Base-by-base conservation (phyloP, 2,329 filamentous ascomycete species). In the Fonsecaea multimorphosa region DNA sequence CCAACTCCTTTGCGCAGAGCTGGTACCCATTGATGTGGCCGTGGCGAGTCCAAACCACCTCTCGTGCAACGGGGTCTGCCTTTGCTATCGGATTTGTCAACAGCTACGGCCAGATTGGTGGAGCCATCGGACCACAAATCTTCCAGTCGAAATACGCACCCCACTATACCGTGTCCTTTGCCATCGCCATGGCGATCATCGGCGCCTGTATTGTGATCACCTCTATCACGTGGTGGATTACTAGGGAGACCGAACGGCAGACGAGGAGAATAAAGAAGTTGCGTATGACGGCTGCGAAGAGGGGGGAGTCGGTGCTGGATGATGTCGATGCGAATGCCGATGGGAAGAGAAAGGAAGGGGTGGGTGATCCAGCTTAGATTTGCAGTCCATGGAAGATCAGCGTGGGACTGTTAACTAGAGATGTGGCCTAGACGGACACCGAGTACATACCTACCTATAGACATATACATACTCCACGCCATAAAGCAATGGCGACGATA, bases 11-110 rank as follows among this genome's bases (percentile, higher is more conserved):
- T 11, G 76, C 79, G 0, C 73, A 76, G 1, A 76, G 78, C 1
- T 83, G 81, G 78, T 84, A 77, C 67, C 80, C 82, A 0, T 76
- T 83, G 64, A 84, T 84, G 82, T 82, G 82, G 82, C 82, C 82
- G 11, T 84, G 82, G 82, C 78, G 82, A 3, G 80, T 83, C 0
- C 81, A 83, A 69, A 83, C 82, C 0, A 83, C 81, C 0, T 76
- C 75, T 32, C 69, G 80, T 1, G 81, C 82, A 0, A 84, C 82
- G 0, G 82, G 81, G 0, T 83, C 82, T 0, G 82, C 82, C 0
- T 84, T 84, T 68, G 78, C 79, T 5, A 83, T 84, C 62, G 81
- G 78, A 0, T 84, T 84, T 62, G 81, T 82, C 56, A 83, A 83
- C 67, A 81, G 78, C 61, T 82, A 83, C 68, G 81, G 81, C 0